phyloP scores from a whole-genome alignment of 2,329 filamentous ascomycete species.

The Epichloe gansuensis region DNA sequence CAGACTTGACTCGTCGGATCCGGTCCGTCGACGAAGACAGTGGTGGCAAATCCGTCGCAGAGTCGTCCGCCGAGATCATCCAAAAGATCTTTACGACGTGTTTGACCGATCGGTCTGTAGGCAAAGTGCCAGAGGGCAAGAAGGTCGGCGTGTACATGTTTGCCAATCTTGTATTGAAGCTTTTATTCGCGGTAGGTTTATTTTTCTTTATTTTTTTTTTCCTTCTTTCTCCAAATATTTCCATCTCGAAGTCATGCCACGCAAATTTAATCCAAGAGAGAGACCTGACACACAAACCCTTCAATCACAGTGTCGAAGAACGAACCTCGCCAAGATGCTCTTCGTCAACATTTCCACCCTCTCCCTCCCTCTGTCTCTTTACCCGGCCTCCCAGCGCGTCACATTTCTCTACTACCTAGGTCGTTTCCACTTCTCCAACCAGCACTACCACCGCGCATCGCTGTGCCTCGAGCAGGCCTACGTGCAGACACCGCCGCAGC shows the following conservation, averaged over 20 bases:
- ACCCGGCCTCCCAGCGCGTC: constrained; percentile 75
- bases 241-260: too few species aligned
- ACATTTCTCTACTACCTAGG: constrained; percentile 93
- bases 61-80: constrained; percentile 77
- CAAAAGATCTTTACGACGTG: constrained; percentile 87
- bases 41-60: constrained; percentile 66
- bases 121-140: constrained; percentile 64
- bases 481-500: constrained; percentile 46
- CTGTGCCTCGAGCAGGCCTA: constrained; percentile 70
- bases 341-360: constrained; percentile 78
- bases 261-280: too few species aligned
- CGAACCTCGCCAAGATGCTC: constrained; percentile 72
- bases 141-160: constrained; percentile 82
- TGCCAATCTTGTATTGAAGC: constrained; percentile 78
- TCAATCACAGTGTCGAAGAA: constrained; percentile 56
- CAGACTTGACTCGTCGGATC: constrained; percentile 61
- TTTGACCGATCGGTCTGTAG: constrained; percentile 63
- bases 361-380: constrained; percentile 67
- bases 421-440: constrained; percentile 75
- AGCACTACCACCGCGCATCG: constrained; percentile 66
- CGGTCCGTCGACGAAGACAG: constrained; percentile 45
- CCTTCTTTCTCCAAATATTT: not conserved
- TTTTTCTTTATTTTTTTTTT: not conserved
- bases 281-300: not conserved
- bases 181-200: constrained; percentile 63